Base-by-base conservation (phyloP, 2,329 filamentous ascomycete genomes). In the Colletotrichum spinosum region DNA sequence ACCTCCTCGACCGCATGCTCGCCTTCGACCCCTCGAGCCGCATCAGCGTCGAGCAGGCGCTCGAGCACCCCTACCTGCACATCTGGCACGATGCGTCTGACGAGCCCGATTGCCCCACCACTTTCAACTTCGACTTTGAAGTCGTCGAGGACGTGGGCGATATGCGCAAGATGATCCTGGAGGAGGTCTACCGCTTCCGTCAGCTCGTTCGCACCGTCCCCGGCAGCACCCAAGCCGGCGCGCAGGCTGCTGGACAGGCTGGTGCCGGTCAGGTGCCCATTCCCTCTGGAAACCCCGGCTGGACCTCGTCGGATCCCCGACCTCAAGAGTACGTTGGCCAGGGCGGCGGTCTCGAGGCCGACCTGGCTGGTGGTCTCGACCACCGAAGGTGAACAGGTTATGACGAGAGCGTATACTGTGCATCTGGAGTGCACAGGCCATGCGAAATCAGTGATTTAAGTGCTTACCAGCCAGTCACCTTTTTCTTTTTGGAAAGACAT, bases 21-120 rank as follows among this genome's bases (percentile, higher is more conserved):
- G 93, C 96, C 17, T 99, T 99, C 77, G 96, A 99, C 77, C 96
- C 96, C 0, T 94, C 93, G 11, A 91, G 91, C 69, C 93, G 96
- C 74, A 97, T 99, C 79, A 93, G 90, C 53, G 96, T 98, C 70
- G 96, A 99, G 80, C 89, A 95, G 74, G 96, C 96, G 15, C 90
- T 99, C 63, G 94, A 98, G 83, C 96, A 99, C 83, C 92, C 92
- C 39, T 99, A 99, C 81, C 87, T 99, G 60, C 89, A 95, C 75
- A 97, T 99, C 82, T 98, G 96, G 96, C 96, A 99, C 82, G 96
- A 99, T 73, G 92, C 94, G 56, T 94, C 92, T 4, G 96, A 99
- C 80, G 96, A 99, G 83, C 96, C 96, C 17, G 88, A 90, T 69
- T 98, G 95, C 82, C 94, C 94, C 0, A 92, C 91, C 13, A 94